Evolutionary conservation across 2,329 filamentous ascomycete genomes (phyloP), one percentile per base, ranked within the genome.

Genomic region (Neonectria neomacrospora): DNA sequence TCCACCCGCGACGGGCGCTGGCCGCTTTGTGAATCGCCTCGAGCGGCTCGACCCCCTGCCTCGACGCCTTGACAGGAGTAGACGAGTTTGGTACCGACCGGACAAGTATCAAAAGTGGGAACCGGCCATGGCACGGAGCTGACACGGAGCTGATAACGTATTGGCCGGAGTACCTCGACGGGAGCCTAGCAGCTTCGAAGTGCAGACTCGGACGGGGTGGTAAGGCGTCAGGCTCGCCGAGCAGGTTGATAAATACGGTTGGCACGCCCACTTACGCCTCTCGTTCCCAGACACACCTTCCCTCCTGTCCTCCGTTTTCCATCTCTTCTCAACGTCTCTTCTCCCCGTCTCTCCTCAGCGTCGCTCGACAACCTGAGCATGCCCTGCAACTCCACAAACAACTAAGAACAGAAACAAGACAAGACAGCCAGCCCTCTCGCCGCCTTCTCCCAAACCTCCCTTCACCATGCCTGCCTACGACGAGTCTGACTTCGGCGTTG

Each of bases 391-490:
- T 32, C 11, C 47, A 30, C 26, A 18, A n/a, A 16, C 45, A 30
- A 28, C 44, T 44, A n/a, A 52, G 18, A 67, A 22, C 32, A n/a
- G n/a, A n/a, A 41, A 50, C 20, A 32, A 5, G 9, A 44, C 39
- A n/a, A 26, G 3, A 26, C 23, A 26, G 6, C 23, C 23, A 3
- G 6, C 23, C 23, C 23, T 26, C 23, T 26, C n/a, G n/a, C n/a
- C n/a, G n/a, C 62, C n/a, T 30, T n/a, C 22, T 26, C 26, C 45
- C 8, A 1, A 5, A 34, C 14, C 32, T 14, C 67, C 79, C 86
- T 16, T 67, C 80, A 87, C 68, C 65, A 90, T 90, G 88, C 82
- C 87, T 80, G 79, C 81, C 68, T 86, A 85, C 73, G 86, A 89
- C 66, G 86, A 90, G 67, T 78, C 81, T 66, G 86, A 88, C 70